These are phyloP conservation scores for Cunninghamia lanceolata DNA, from an alignment of 75 land plant genomes.

Conservation along the genomic window DNA sequence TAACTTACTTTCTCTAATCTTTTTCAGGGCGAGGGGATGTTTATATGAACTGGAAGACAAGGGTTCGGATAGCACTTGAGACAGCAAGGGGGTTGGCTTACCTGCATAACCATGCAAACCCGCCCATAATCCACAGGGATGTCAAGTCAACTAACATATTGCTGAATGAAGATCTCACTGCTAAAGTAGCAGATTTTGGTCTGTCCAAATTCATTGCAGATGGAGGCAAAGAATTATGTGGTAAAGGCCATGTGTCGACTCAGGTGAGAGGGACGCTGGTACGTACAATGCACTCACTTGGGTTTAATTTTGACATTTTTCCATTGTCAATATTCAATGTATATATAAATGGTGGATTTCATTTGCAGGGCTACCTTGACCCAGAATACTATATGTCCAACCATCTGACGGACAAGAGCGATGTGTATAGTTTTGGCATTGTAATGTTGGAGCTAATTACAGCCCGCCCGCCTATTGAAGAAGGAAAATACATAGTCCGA, in stretches of 20 bases:
- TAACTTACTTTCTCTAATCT: neutral
- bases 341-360: neutral
- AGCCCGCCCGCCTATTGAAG: conserved; percentile 52
- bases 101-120: conserved; percentile 25
- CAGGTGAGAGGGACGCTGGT: conserved; percentile 34
- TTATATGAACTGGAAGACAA: conserved; percentile 20
- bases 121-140: conserved; percentile 37
- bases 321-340: neutral
- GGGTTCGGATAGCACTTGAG: conserved; percentile 24
- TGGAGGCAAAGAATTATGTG: neutral
- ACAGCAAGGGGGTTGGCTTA: conserved; percentile 32
- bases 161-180: conserved; percentile 22
- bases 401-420: conserved; percentile 79
- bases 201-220: conserved; percentile 24
- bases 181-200: conserved; percentile 36
- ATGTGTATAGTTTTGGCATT: conserved; percentile 91
- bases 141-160: conserved; percentile 35
- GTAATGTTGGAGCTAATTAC: conserved; percentile 77
- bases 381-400: conserved; percentile 89
- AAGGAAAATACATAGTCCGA: conserved; percentile 69
- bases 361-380: conserved; percentile 84
- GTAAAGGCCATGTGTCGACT: conserved; percentile 15
- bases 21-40: neutral
- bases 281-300: neutral
- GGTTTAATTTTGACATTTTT: too few species aligned